Conservation (phyloP, 2,329 filamentous ascomycete species). For the Dactylellina cionopaga region DNA sequence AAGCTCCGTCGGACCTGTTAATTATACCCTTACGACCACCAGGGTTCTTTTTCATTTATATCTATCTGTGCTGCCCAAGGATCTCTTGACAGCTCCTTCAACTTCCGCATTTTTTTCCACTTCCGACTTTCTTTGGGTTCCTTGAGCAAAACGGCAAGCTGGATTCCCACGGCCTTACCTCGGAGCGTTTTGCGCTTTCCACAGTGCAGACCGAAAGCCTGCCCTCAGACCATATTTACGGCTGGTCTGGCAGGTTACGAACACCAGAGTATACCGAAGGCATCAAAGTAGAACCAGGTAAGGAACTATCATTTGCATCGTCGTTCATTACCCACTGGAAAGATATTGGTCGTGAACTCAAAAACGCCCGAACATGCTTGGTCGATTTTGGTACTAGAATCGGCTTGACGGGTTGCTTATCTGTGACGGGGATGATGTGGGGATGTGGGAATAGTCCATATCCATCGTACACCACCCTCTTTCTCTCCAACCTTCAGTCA, state of each 20-base stretch:
- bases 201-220: conserved; percentile 41
- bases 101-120: conserved; percentile 15
- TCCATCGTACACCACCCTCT: conserved; percentile 1
- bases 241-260: conserved; percentile 42
- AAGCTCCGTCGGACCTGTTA: conserved; percentile 1
- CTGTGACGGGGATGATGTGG: background rate
- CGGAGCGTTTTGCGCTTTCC: conserved; percentile 53
- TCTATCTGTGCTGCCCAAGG: conserved; percentile 8
- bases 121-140: conserved; percentile 21
- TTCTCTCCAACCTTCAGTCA: background rate
- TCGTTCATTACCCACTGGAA: no score
- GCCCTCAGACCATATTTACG: conserved; percentile 27
- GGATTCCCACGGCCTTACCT: conserved; percentile 50
- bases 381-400: background rate
- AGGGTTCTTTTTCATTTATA: conserved; percentile 17
- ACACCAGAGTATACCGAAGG: conserved; percentile 45
- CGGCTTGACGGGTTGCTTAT: conserved; percentile 2
- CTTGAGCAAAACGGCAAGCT: conserved; percentile 45
- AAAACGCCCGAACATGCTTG: background rate
- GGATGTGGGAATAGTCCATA: conserved; percentile 26
- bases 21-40: conserved; percentile 13
- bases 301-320: conserved; percentile 18
- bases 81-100: conserved; percentile 12
- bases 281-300: conserved; percentile 50
- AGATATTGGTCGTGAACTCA: background rate